Base-by-base conservation (phyloP, 2,329 filamentous ascomycete genomes). In the Lizonia empirigonia region DNA sequence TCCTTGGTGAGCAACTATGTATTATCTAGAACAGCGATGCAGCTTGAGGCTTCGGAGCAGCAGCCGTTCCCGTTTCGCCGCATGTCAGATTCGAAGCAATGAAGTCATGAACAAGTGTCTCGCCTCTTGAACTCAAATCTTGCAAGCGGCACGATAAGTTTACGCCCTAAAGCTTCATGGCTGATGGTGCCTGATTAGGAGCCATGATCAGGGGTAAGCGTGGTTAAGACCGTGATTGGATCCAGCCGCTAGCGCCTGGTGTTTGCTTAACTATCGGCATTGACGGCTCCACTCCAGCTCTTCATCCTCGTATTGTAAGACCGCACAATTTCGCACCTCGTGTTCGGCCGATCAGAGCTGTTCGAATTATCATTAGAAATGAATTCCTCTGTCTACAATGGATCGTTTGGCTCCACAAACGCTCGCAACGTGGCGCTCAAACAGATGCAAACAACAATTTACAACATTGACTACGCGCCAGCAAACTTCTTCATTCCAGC, bases 81-180 rank as follows among this genome's bases (percentile, higher is more conserved):
- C 38, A 47, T 33, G 30, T 39, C 23, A 27, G 34, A 44, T 49
- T 44, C 44, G 50, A 53, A 49, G 50, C 34, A 40, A 53, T 49
- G 50, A 53, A 48, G 50, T 44, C 44, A 53, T 49, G 27, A 48
- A 32, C 38, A 38, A 53, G 39, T 30, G 9, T 24, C 22, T 24
- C 15, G 10, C 15, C 15, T 5, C 16, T 29, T 23, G 16, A 41
- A n/a, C 27, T 2, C 23, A 35, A 24, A 33, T 12, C 20, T 23
- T 38, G 15, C 29, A 35, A 37, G 42, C 32, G 23, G 32, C 13
- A 39, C 27, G 29, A 52, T 42, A 63, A 60, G 58, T 55, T 58
- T 53, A 60, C 55, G 58, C 59, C 62, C 37, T 49, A 60, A 60
- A 62, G 59, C 56, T 58, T 63, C 58, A 50, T 30, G 38, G 12